A percentile compares a stretch with the other conserved stretches of the same genome.
phyloP scores from a whole-genome alignment of 2,329 filamentous ascomycete genomes.

The Paracamarosporium sp. region DNA sequence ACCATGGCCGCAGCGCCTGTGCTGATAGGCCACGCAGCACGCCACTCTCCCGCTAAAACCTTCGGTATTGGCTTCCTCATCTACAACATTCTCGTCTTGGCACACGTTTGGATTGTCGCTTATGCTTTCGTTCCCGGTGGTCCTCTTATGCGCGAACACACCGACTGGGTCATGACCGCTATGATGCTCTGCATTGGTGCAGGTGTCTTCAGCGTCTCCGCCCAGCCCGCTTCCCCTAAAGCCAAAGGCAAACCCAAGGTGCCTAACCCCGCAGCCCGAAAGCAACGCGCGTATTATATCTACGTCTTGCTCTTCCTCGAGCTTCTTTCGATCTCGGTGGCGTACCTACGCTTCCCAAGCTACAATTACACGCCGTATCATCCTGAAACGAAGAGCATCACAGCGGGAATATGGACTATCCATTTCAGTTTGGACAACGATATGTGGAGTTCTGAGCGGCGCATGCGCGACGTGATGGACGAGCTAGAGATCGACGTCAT shows the following conservation, averaged over 20 bases:
- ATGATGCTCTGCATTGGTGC: conserved; percentile 86
- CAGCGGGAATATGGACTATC: conserved; percentile 97
- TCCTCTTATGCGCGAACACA: conserved; percentile 88
- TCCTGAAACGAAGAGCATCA: conserved; percentile 82
- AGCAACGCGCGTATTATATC: conserved; percentile 70
- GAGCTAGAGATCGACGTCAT: conserved; percentile 98
- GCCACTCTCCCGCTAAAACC: conserved; percentile 76
- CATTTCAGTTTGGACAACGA: conserved; percentile 98
- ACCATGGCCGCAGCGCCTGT: conserved; percentile 80
- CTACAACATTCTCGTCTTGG: conserved; percentile 94
- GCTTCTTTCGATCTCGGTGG: conserved; percentile 77
- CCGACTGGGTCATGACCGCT: conserved; percentile 90
- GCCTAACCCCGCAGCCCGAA: conserved; percentile 55
- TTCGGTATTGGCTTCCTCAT: conserved; percentile 90
- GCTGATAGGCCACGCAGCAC: conserved; percentile 76
- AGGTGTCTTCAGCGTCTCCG: conserved; percentile 75
- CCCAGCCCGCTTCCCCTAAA: conserved; percentile 56
- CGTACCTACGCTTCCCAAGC: conserved; percentile 89
- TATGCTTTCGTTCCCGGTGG: conserved; percentile 98
- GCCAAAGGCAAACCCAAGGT: conserved; percentile 54
- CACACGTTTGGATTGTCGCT: conserved; percentile 97
- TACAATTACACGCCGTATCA: conserved; percentile 94
- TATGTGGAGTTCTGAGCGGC: conserved; percentile 97
- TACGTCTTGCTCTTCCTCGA: conserved; percentile 79
- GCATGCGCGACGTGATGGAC: conserved; percentile 88